Evolutionary conservation across 1,284 basidiomycete species (phyloP), one percentile per base, ranked within the genome.

Genomic region (Ceratobasidium sp.): DNA sequence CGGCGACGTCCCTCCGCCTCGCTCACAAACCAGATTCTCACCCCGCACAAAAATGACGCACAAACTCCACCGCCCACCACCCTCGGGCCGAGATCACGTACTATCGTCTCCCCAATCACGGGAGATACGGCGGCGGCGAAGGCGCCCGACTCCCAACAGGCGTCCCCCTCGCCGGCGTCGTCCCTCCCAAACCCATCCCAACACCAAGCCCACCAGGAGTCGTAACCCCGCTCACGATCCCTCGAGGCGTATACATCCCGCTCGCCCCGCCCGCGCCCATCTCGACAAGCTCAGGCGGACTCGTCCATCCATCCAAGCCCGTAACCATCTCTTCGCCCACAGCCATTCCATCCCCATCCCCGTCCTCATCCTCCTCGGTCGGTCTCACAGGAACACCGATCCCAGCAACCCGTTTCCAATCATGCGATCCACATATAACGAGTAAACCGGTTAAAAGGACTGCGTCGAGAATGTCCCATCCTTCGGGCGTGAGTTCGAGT

Each of bases 401-500:
- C 20, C 73, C 73, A 12, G 73, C 61, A 0, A 76, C 73, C 6
- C 73, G 48, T 56, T 76, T 76, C 73, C 73, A 76, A 17, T 76
- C 73, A 17, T 66, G 62, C 40, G 62, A 52, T 20, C 73, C 73
- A 62, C 73, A 76, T n/a, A 76, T 48, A 50, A 76, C 73, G 23
- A 76, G 62, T 10, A 76, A 9, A 13, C 73, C 38, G 5, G 73
- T 76, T 7, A 76, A 15, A 10, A 76, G 40, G 28, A 76, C 64
- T 0, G 73, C 26, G 50, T 76, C 73, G 62, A 76, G 73, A 42
- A 56, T 33, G 40, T 76, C 73, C 62, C 62, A 76, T 54, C 73
- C 73, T 66, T 76, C 73, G 50, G 73, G 73, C 20, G 73, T 76
- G 61, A 76, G 73, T 54, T 76, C 73, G 62, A 76, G 62, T 46